Evolutionary conservation across 2,329 filamentous ascomycete species (phyloP), one percentile per base, ranked within the genome.

Genomic region (Pseudopithomyces chartarum): DNA sequence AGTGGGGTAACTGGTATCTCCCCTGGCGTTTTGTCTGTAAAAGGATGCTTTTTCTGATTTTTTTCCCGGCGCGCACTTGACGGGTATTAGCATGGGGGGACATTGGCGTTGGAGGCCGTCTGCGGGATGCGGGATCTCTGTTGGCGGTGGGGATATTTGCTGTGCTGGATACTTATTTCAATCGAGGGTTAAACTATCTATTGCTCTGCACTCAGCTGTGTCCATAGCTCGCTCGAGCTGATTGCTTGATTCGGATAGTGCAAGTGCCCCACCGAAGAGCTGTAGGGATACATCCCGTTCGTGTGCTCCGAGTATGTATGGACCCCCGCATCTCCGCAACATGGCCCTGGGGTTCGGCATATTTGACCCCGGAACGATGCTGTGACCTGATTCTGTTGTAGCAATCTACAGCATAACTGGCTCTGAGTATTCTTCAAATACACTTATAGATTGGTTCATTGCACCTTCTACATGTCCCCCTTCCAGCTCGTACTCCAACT

Each of bases 21-120:
- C 6, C 10, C 17, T 12, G 48, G 38, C 47, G 47, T 50, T 50
- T 6, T 19, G 29, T 34, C 12, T 19, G 29, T 34, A 11, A 17
- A 40, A 3, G 34, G 34, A n/a, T n/a, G 34, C 3, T n/a, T 38
- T 23, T 43, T 20, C n/a, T 26, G 52, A 17, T 26, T 48, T 56
- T 38, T 52, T 43, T n/a, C n/a, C n/a, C n/a, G 49, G 45, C 54
- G 26, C 42, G 43, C 42, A 44, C 48, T 40, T 38, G 48, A 45
- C 22, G 39, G 55, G 58, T 39, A 26, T 49, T 33, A 39, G 51
- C 43, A 40, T 38, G 22, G 39, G 54, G n/a, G 36, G 54, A 56
- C 50, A 29, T 29, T 36, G 65, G 64, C 62, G 65, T 66, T 66
- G 56, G 54, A 46, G 63, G 63, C 57, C 57, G 52, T 62, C 15